Percentiles rank a stretch among this genome's conserved stretches.
phyloP scores from a whole-genome alignment of 2,329 filamentous ascomycete species.

The Tolypocladium ovalisporum region DNA sequence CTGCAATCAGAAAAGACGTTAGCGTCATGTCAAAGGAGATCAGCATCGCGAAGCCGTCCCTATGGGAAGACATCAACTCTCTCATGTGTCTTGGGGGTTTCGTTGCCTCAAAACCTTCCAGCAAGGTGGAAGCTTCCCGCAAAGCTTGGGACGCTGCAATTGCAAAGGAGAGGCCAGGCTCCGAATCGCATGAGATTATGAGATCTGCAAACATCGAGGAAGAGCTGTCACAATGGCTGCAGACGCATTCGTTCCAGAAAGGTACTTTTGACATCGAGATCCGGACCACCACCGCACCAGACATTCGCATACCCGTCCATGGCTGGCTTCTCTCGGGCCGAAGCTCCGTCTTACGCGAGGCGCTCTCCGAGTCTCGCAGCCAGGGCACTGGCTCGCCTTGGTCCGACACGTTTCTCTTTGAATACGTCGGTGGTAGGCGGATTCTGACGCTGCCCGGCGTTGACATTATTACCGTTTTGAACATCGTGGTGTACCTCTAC shows the following conservation, averaged over 20 bases:
- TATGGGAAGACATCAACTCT: slow-evolving; percentile 65
- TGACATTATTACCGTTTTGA: slow-evolving; percentile 70
- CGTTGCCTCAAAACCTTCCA: slow-evolving; percentile 25
- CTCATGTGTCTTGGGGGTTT: slow-evolving; percentile 60
- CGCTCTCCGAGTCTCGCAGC: slow-evolving; percentile 44
- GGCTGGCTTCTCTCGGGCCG: slow-evolving; percentile 69
- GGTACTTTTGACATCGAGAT: slow-evolving; percentile 33
- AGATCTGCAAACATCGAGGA: slow-evolving; percentile 55
- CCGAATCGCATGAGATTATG: slow-evolving; percentile 41
- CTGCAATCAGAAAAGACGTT: slow-evolving; percentile 74
- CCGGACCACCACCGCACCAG: slow-evolving; percentile 50
- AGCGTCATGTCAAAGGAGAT: slow-evolving; percentile 68
- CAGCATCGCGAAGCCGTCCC: slow-evolving; percentile 48
- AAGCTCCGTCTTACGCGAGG: slow-evolving; percentile 56
- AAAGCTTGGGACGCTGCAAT: slow-evolving; percentile 25
- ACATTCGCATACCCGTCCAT: slow-evolving; percentile 68
- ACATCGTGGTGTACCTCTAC: slow-evolving; percentile 71
- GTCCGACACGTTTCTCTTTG: slow-evolving; percentile 19
- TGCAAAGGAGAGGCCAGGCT: slow-evolving; percentile 33
- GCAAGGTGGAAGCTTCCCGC: slow-evolving; percentile 23
- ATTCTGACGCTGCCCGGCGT: slow-evolving; percentile 55
- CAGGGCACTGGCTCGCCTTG: slow-evolving; percentile 7
- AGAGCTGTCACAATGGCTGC: slow-evolving; percentile 44
- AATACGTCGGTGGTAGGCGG: slow-evolving; percentile 34
- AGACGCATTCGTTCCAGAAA: slow-evolving; percentile 24